These are phyloP conservation scores for Petunia hybrid DNA, from an alignment of 305 asterid genomes.

Conservation along the genomic window DNA sequence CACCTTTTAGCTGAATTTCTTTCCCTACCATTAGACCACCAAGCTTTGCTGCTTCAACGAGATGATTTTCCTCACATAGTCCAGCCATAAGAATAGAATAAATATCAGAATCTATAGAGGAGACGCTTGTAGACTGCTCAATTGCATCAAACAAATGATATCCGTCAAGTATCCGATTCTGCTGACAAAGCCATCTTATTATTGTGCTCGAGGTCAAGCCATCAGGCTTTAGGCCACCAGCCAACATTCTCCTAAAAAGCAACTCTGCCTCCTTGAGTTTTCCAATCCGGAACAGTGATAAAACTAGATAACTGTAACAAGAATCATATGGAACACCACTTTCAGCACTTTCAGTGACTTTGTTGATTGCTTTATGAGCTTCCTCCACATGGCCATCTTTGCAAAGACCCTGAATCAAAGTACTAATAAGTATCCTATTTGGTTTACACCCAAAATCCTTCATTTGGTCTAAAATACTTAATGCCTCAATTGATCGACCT, in stretches of 20 bases:
- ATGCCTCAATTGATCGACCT: too few relatives aligned
- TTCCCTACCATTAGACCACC: conserved; percentile 51
- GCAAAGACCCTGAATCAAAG: conserved; percentile 68
- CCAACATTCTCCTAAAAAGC: conserved; percentile 59
- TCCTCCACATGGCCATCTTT: conserved; percentile 60
- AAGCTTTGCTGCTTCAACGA: conserved; percentile 53
- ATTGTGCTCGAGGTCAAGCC: too few relatives aligned
- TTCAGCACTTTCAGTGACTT: conserved; percentile 56
- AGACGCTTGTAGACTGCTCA: too few relatives aligned
- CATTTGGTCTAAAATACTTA: too few relatives aligned
- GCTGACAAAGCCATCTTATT: too few relatives aligned
- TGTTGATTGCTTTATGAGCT: too few relatives aligned
- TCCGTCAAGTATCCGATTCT: too few relatives aligned
- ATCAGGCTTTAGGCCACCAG: too few relatives aligned
- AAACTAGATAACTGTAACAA: too few relatives aligned
- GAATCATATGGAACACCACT: conserved; percentile 41
- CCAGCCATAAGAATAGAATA: conserved; percentile 54
- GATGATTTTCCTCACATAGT: conserved; percentile 51
- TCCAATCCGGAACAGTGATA: too few relatives aligned
- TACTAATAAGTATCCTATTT: too few relatives aligned
- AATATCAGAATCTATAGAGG: conserved; percentile 52
- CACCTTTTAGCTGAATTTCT: conserved; percentile 44
- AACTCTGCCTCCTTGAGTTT: conserved; percentile 57
- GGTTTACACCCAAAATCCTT: too few relatives aligned
- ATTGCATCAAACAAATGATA: conserved; percentile 54